Conservation (phyloP, 768 basidiomycete genomes). For the Paxillus ammoniavirescens region DNA sequence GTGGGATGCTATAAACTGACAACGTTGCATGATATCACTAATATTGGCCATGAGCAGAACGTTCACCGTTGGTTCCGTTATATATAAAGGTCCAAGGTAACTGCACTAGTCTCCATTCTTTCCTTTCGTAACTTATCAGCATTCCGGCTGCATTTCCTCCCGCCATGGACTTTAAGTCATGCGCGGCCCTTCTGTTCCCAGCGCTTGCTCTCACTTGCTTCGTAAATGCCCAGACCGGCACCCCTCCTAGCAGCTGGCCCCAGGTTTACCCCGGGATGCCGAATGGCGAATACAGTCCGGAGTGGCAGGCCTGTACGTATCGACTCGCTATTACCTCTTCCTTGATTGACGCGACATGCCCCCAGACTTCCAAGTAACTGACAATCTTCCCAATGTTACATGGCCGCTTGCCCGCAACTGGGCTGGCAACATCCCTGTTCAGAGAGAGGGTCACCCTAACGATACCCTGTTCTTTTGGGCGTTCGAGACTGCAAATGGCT, state of each 20-base stretch:
- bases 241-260: slow-evolving; percentile 35
- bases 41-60: too few relatives aligned
- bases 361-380: slow-evolving; percentile 60
- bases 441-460: slow-evolving; percentile 58
- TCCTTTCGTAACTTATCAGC: slow-evolving; percentile 8
- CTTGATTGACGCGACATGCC: background rate
- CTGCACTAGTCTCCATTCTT: background rate
- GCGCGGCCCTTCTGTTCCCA: slow-evolving; percentile 3
- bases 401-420: slow-evolving; percentile 51
- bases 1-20: background rate
- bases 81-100: background rate
- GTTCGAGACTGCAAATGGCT: slow-evolving; percentile 55
- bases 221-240: slow-evolving; percentile 22
- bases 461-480: slow-evolving; percentile 67
- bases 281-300: slow-evolving; percentile 45
- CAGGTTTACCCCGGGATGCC: slow-evolving; percentile 45
- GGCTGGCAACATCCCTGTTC: slow-evolving; percentile 64
- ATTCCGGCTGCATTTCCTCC: slow-evolving; percentile 3
- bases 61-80: too few relatives aligned
- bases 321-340: background rate
- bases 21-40: background rate
- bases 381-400: slow-evolving; percentile 58
- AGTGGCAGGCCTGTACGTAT: slow-evolving; percentile 63
- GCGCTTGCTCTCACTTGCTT: slow-evolving; percentile 4
- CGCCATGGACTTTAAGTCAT: slow-evolving; percentile 21